Base-by-base conservation (phyloP, 345 rosid species). In the Fremontodendron californicum region DNA sequence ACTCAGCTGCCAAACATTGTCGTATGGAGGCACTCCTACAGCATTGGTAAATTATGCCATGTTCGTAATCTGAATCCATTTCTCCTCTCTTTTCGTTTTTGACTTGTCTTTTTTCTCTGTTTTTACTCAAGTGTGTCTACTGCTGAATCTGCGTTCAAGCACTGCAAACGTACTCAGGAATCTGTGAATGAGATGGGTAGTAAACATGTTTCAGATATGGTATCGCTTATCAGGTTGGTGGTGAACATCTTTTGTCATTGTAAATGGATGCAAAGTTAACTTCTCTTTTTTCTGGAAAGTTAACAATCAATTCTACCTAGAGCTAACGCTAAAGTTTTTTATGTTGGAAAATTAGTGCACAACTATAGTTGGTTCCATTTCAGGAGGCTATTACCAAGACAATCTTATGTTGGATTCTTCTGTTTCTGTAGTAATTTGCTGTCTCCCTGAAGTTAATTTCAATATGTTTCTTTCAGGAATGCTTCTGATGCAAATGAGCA, bases 1-100 rank as follows among this genome's bases (percentile, higher is more conserved):
- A 85, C 81, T 86, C 92, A 62, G 93, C 95, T 72, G 97, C 91
- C 71, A 96, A 96, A 84, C 99, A 96, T 84, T 91, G 97, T 84
- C 92, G 95, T 40, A 91, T 96, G 89, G 98, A 92, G 83, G 77
- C 78, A 69, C 91, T 96, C 76, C 80, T 92, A 71, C 93, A 92
- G 82, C 86, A 94, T 80, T 87, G 97, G 99, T 96, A 83, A 80
- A 31, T 51, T 57, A 13, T n/a, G 27, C 42, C 15, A 27, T 63
- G 23, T 9, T 81, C 40, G 13, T 58, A 52, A 27, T 62, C 39
- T 48, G 46, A 73, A 35, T 70, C 23, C 40, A 3, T 46, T 19
- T 35, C 33, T 73, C 43, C 6, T 72, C 23, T 19, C 54, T 39
- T 5, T 81, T 12, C 31, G 35, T 73, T 61, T 71, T 15, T 80